Conservation (phyloP, 2,329 filamentous ascomycete species). For the Colletotrichum sp. region DNA sequence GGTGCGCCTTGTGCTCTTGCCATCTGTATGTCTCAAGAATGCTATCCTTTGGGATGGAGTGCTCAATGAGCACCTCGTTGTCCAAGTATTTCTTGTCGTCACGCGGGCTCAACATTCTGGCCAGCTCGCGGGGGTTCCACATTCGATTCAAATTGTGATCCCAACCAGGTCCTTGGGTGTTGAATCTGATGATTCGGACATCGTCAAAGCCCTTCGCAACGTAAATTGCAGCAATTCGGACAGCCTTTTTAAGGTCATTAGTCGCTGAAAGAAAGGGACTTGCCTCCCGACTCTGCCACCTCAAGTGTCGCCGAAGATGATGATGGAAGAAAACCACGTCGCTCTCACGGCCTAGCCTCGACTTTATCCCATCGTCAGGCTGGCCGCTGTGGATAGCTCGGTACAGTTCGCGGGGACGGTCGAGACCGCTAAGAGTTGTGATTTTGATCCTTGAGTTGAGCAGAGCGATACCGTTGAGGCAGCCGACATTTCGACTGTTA, state of each 20-base stretch:
- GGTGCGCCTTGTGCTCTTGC: background rate
- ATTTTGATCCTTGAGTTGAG: background rate
- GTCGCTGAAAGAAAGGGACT: conserved; percentile 1
- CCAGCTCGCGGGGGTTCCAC: background rate
- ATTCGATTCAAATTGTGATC: background rate
- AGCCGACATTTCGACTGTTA: background rate
- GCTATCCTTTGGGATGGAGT: background rate
- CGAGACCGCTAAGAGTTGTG: rapidly evolving
- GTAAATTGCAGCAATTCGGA: background rate
- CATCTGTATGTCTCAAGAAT: background rate
- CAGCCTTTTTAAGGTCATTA: background rate
- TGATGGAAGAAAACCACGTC: background rate
- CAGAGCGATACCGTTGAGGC: background rate
- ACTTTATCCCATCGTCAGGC: background rate
- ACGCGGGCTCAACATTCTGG: background rate
- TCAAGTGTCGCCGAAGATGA: background rate
- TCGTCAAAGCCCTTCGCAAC: background rate
- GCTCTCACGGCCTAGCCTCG: background rate
- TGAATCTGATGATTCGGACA: background rate
- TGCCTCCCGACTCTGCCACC: background rate
- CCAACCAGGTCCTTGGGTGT: background rate
- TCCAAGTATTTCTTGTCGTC: background rate
- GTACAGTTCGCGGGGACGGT: background rate
- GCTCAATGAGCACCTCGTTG: background rate
- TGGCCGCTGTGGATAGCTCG: background rate